These are phyloP conservation scores for Diplocarpon mali DNA, from an alignment of 2,329 filamentous ascomycete genomes.

Conservation along the genomic window DNA sequence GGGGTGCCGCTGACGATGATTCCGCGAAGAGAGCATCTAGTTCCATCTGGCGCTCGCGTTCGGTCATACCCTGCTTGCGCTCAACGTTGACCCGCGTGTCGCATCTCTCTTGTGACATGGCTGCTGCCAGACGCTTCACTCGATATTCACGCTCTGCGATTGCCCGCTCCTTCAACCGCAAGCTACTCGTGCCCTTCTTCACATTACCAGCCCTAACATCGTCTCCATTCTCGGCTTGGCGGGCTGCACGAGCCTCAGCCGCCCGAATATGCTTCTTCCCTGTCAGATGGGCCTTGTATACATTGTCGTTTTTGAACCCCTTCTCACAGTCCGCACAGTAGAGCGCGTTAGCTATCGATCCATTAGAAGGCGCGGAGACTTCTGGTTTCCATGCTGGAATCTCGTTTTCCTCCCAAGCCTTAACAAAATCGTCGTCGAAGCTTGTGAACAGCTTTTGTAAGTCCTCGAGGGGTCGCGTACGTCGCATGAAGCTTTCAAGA, in stretches of 20 bases:
- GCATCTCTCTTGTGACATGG: slow-evolving; percentile 77
- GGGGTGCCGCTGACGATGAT: slow-evolving; percentile 30
- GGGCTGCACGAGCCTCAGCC: slow-evolving; percentile 51
- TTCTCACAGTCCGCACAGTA: slow-evolving; percentile 92
- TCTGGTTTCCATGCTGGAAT: slow-evolving; percentile 69
- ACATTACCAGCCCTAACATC: slow-evolving; percentile 15
- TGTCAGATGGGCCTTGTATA: slow-evolving; percentile 78
- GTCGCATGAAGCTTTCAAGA: slow-evolving; percentile 76
- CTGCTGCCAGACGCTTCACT: slow-evolving; percentile 65
- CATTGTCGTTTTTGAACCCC: slow-evolving; percentile 90
- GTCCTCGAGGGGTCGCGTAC: slow-evolving; percentile 77
- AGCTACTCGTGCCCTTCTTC: slow-evolving; percentile 24
- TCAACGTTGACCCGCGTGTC: slow-evolving; percentile 93
- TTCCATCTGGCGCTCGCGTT: slow-evolving; percentile 88
- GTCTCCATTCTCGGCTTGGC: slow-evolving; percentile 31
- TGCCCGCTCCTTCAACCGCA: slow-evolving; percentile 71
- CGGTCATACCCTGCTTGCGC: slow-evolving; percentile 94
- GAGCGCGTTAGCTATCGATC: slow-evolving; percentile 47
- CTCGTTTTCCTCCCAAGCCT: slow-evolving; percentile 69
- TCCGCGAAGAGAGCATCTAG: slow-evolving; percentile 74
- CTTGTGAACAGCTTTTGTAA: slow-evolving; percentile 63
- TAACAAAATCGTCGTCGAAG: slow-evolving; percentile 77
- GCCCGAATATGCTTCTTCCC: slow-evolving; percentile 91
- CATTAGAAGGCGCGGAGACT: slow-evolving; percentile 14
- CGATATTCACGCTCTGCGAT: slow-evolving; percentile 83